phyloP scores from a whole-genome alignment of 768 basidiomycete species.

The Trametes villosa region DNA sequence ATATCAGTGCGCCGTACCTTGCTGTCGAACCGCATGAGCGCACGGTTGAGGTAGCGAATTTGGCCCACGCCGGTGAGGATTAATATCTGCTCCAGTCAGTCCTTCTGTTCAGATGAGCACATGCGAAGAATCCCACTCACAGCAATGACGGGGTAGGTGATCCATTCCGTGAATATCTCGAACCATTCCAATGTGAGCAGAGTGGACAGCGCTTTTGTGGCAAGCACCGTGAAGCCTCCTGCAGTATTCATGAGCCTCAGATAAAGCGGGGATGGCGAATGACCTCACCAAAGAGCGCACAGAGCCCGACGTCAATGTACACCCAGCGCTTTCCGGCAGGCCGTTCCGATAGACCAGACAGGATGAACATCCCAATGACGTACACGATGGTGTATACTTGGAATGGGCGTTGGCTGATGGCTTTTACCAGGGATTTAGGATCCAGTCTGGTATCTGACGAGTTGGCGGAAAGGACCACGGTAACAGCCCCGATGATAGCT shows the following conservation, averaged over 20 bases:
- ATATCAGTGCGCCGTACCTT: constrained; percentile 55
- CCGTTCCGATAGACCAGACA: constrained; percentile 70
- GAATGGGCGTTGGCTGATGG: constrained; percentile 75
- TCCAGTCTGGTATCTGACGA: constrained; percentile 72
- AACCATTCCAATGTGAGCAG: constrained; percentile 81
- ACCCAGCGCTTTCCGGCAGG: constrained; percentile 67
- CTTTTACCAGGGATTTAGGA: constrained; percentile 65
- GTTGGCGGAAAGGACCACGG: constrained; percentile 86
- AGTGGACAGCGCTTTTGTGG: constrained; percentile 91
- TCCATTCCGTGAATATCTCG: constrained; percentile 75
- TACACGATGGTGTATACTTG: constrained; percentile 75
- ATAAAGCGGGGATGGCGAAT: constrained; percentile 5
- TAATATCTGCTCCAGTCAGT: constrained; percentile 54
- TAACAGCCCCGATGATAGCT: constrained; percentile 87
- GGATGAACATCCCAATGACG: constrained; percentile 54
- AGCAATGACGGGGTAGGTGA: constrained; percentile 78
- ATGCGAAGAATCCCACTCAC: constrained; percentile 45
- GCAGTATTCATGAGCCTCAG: background rate
- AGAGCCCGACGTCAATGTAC: constrained; percentile 85
- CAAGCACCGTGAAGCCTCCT: constrained; percentile 95
- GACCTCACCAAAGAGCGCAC: constrained; percentile 77
- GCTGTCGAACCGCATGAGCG: constrained; percentile 91
- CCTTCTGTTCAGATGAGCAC: background rate
- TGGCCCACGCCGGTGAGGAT: constrained; percentile 78
- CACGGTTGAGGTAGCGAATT: constrained; percentile 82